Conservation (phyloP, 2,329 filamentous ascomycete genomes). For the Onygenales sp. region DNA sequence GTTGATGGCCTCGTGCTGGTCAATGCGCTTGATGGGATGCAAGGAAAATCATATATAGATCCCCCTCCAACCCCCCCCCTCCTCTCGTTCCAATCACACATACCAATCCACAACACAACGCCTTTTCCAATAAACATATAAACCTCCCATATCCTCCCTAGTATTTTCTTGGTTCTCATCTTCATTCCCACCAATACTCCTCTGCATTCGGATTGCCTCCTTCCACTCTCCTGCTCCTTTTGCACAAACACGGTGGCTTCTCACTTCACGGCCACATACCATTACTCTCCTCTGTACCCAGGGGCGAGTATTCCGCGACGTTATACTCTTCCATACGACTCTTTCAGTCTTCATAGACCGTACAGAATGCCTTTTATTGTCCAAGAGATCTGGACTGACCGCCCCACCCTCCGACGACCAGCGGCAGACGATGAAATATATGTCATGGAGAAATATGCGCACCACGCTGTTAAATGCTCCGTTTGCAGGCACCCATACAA, state of each 20-base stretch:
- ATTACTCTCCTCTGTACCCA: not conserved
- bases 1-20: not conserved
- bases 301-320: not conserved
- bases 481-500: slow-evolving; percentile 23
- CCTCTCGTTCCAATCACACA: slow-evolving; percentile 2
- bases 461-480: slow-evolving; percentile 25
- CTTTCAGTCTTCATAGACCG: slow-evolving; percentile 1
- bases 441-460: slow-evolving; percentile 25
- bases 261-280: not conserved
- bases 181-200: not conserved
- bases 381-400: slow-evolving; percentile 13
- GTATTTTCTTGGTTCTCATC: not conserved
- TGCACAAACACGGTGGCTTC: not conserved
- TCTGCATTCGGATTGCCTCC: too few species aligned
- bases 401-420: slow-evolving; percentile 12
- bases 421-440: slow-evolving; percentile 24
- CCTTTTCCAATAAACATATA: slow-evolving; percentile 1
- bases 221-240: too few species aligned
- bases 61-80: not conserved
- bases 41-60: not conserved
- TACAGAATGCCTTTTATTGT: slow-evolving; percentile 42
- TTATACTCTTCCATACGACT: not conserved
- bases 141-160: not conserved
- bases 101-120: not conserved
- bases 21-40: not conserved